A percentile compares a stretch with the other conserved stretches of the same genome.
These are phyloP conservation scores for Penicillium coffeae DNA, from an alignment of 495 filamentous ascomycete species.

Conservation along the genomic window DNA sequence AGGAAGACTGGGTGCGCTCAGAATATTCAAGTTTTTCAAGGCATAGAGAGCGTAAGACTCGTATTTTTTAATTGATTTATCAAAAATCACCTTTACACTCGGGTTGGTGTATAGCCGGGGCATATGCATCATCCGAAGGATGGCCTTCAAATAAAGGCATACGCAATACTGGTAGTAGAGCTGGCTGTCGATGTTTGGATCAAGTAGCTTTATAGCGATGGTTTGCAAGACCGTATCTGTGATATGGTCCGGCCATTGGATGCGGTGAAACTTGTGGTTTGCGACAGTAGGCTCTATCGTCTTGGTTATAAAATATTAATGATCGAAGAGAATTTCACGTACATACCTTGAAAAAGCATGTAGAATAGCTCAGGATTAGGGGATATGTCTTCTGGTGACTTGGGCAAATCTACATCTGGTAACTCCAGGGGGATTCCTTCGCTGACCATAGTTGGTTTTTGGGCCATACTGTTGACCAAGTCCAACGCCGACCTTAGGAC, in stretches of 20 bases:
- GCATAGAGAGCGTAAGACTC: slow-evolving; percentile 14
- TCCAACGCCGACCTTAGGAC: slow-evolving; percentile 22
- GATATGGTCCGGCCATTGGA: slow-evolving; percentile 32
- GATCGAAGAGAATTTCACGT: not conserved
- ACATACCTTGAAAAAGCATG: slow-evolving; percentile 27
- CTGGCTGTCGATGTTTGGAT: slow-evolving; percentile 6
- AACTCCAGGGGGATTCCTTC: not conserved
- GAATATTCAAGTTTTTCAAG: slow-evolving; percentile 19
- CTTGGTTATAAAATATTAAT: slow-evolving; percentile 1
- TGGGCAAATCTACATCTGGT: not conserved
- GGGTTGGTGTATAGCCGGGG: slow-evolving; percentile 15
- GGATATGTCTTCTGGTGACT: slow-evolving; percentile 3
- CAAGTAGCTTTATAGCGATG: slow-evolving; percentile 17
- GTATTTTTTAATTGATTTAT: slow-evolving; percentile 18
- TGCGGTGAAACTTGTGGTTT: not conserved
- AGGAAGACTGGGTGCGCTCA: slow-evolving; percentile 16
- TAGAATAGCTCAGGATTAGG: slow-evolving; percentile 23
- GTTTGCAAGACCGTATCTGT: slow-evolving; percentile 18
- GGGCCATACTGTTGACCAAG: slow-evolving; percentile 20
- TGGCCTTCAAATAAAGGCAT: slow-evolving; percentile 28
- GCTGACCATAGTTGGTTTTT: slow-evolving; percentile 1
- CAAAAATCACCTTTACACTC: slow-evolving; percentile 15
- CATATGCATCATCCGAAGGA: slow-evolving; percentile 15
- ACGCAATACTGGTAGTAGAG: slow-evolving; percentile 26
- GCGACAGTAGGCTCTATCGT: slow-evolving; percentile 7